Evolutionary conservation across 2,329 filamentous ascomycete genomes (phyloP), one percentile per base, ranked within the genome.

Genomic region (Lachnellula hyalina): DNA sequence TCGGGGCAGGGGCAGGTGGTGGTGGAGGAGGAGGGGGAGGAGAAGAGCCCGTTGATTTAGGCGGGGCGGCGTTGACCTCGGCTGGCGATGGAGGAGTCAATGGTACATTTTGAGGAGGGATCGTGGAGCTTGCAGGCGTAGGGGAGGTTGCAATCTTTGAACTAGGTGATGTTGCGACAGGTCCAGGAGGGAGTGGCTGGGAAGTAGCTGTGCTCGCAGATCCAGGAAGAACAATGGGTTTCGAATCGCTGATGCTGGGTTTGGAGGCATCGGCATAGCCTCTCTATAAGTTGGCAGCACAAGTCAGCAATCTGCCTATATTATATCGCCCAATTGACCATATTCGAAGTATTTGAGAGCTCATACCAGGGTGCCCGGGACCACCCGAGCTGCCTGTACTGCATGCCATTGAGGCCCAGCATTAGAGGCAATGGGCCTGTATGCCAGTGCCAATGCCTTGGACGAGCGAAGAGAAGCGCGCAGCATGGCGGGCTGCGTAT

Each of bases 401-500:
- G 70, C 67, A 60, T 80, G 78, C 81, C 81, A 84, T 83, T 84
- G 82, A 71, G 77, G 80, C 71, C 74, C 73, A 64, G 74, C 74
- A 68, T 75, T 73, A 67, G 78, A 75, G 71, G 74, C 74, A 70
- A 74, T 66, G 68, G 80, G 75, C 74, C 75, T 78, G 71, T 75
- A 74, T 74, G 78, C 75, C 71, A 84, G 73, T 74, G 78, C 75
- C 71, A 84, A 73, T 67, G 77, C 75, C 77, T 77, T 82, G 70
- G 79, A 79, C 72, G 83, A 83, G 76, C 78, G 81, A 76, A 86
- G 75, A 73, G 83, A 85, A 72, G 81, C 82, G 77, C 83, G 83
- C 80, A 86, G 79, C 83, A 86, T 86, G 77, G 77, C 76, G 75
- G 74, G 76, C 75, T 77, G 72, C 70, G 63, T 63, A 52, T 71